Evolutionary conservation across 768 basidiomycete species (phyloP), one percentile per base, ranked within the genome.

Genomic region (Leucosporidium yakuticum): DNA sequence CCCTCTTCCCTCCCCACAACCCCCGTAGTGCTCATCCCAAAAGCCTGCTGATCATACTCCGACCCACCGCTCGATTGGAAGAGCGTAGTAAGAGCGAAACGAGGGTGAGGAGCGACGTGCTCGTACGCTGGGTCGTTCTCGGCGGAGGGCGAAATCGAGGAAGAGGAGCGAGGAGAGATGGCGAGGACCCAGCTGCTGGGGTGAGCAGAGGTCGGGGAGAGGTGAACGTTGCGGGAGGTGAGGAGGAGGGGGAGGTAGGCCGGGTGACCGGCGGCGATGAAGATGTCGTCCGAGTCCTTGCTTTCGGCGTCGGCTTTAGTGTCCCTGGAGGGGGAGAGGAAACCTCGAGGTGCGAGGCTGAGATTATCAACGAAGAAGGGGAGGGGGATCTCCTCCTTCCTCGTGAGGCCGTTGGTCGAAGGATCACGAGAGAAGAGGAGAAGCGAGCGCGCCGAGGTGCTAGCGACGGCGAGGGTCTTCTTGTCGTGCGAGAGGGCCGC

Each of bases 401-500:
- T 29, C 1, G 60, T 8, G 25, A 47, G 2, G 15, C 5, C 3
- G 27, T 55, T 49, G 11, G 68, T 9, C 3, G 0, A 9, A 14
- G 25, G 17, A 12, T 25, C 23, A 21, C 47, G 58, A 20, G 11
- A 54, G 60, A 62, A 69, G 60, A 57, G 44, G 21, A 4, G 31
- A 4, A 69, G 11, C 23, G 56, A 27, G 19, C 64, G 61, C 11
- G 32, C 25, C 2, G 69, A 60, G 2, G 84, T 84, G 2, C 85
- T 82, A 4, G 85, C 84, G 29, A 89, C 74, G 4, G 87, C 88
- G 31, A 88, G 79, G 44, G 83, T 79, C 3, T 77, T 74, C 2
- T 82, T 82, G 1, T 79, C 75, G 0, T 82, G 83, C 0, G 87
- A 86, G 51, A 88, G 70, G 0, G 87, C 81, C 65, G 89, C 70